Base-by-base conservation (phyloP, 768 basidiomycete species). In the Collybia mongolica region DNA sequence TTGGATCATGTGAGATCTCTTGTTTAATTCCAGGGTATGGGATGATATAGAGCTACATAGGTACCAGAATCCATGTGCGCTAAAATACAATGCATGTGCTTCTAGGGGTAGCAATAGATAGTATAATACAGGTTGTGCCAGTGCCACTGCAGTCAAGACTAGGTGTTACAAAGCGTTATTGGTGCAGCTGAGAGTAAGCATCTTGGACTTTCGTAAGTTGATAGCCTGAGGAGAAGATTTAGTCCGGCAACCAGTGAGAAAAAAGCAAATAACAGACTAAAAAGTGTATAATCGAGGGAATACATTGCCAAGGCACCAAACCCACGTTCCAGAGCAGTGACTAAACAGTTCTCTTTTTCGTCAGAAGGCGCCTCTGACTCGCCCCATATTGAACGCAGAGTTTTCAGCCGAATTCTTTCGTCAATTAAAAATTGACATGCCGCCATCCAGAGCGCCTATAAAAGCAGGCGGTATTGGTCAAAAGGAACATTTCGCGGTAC, bases 131-230 rank as follows among this genome's bases (percentile, higher is more conserved):
- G 32, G 14, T 32, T 32, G 14, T 14, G 14, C 11, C 5, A 32
- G 3, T 14, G 32, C 11, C 9, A 32, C 32, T 9, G 14, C 32
- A 3, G 32, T 32, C 32, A 14, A 32, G 11, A 32, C 32, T 6
- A 12, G 9, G 14, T 28, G 26, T 28, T 28, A 28, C 26, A 9
- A 2, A 57, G 45, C 12, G 14, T 45, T 28, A 45, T 28, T 28
- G 15, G 15, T 19, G 39, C 4, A 40, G 39, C 9, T 18, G 39
- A 9, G 64, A 65, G 51, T 68, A 73, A n/a, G 73, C 68, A 48
- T 76, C 72, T 54, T 75, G 71, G 39, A 73, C 66, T 53, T 72
- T 72, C 51, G 63, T 66, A 26, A 73, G 62, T 64, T 76, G 75
- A 54, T 73, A 70, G 46, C 68, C 74, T 74, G 52, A n/a, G 24